Evolutionary conservation across 495 filamentous ascomycete species (phyloP).

Genomic region (Evansstolkia leycettana): DNA sequence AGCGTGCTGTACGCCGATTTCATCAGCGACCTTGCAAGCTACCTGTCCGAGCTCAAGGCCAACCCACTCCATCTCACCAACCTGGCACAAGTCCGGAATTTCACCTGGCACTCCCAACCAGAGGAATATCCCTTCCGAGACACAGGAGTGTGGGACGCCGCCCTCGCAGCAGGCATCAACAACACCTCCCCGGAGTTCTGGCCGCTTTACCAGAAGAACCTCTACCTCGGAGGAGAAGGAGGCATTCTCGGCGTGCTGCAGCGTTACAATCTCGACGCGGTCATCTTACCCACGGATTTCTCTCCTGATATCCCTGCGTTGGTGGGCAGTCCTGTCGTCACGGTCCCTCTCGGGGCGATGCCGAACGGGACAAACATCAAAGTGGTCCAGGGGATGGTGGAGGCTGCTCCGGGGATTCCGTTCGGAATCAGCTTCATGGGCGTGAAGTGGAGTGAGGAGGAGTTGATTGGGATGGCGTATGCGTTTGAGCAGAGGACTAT

Average conservation of each 20-base stretch:
- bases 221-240: constrained; percentile 32
- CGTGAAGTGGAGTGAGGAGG: constrained; percentile 37
- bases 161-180: constrained; percentile 22
- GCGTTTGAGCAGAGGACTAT: constrained; percentile 56
- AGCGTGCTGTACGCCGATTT: constrained; percentile 35
- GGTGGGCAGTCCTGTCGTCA: constrained; percentile 37
- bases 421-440: constrained; percentile 52
- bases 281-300: constrained; percentile 37
- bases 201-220: constrained; percentile 28
- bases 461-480: constrained; percentile 52
- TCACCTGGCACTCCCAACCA: constrained; percentile 27
- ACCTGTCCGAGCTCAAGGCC: constrained; percentile 28
- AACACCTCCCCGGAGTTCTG: constrained; percentile 32
- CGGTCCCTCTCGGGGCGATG: constrained; percentile 40
- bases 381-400: constrained; percentile 25
- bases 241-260: constrained; percentile 37
- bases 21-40: constrained; percentile 25
- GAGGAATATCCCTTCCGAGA: constrained; percentile 40
- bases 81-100: constrained; percentile 27
- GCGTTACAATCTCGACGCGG: constrained; percentile 33
- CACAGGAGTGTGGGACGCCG: constrained; percentile 32
- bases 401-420: constrained; percentile 35
- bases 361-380: constrained; percentile 31
- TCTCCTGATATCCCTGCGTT: constrained; percentile 32
- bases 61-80: constrained; percentile 36